phyloP scores from a whole-genome alignment of 2,329 filamentous ascomycete species.

The Fusarium transvaalense region DNA sequence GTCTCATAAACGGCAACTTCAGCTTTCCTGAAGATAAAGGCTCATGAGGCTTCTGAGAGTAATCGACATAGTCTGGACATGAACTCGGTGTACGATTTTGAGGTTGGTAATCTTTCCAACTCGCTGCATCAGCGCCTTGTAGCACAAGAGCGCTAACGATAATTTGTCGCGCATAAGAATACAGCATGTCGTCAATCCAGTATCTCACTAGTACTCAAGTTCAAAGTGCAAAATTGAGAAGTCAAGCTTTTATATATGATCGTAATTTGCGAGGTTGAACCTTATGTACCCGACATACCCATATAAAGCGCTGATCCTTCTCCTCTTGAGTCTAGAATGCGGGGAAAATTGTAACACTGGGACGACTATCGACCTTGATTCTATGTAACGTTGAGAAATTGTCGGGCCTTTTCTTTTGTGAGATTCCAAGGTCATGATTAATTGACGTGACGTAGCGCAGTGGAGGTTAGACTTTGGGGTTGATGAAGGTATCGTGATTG shows the following conservation, averaged over 20 bases:
- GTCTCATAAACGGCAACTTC: conserved; percentile 22
- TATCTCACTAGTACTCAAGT: too few relatives aligned
- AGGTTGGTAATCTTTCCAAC: conserved; percentile 22
- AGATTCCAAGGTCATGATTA: background rate
- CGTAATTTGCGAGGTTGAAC: background rate
- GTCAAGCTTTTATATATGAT: background rate
- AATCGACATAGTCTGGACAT: conserved; percentile 26
- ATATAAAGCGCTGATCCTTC: conserved; percentile 1
- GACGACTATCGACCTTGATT: conserved; percentile 1
- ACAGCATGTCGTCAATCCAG: background rate
- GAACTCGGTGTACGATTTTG: conserved; percentile 17
- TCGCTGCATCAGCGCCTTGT: background rate
- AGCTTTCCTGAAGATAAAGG: conserved; percentile 17
- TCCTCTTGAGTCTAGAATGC: conserved; percentile 1
- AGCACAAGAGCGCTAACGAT: background rate
- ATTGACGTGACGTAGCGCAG: conserved; percentile 21
- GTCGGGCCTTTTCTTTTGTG: conserved; percentile 18
- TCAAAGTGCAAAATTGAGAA: too few relatives aligned
- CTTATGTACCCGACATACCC: background rate
- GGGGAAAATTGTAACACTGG: conserved; percentile 3
- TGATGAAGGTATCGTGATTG: conserved; percentile 1
- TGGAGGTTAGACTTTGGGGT: background rate
- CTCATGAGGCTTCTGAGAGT: conserved; percentile 8
- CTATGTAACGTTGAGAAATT: conserved; percentile 28
- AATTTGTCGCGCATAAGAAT: background rate